Percentiles rank a stretch among this genome's conserved stretches.
Conservation (phyloP, 352 stramenopile species). For the Elongisporangium anandrum region DNA sequence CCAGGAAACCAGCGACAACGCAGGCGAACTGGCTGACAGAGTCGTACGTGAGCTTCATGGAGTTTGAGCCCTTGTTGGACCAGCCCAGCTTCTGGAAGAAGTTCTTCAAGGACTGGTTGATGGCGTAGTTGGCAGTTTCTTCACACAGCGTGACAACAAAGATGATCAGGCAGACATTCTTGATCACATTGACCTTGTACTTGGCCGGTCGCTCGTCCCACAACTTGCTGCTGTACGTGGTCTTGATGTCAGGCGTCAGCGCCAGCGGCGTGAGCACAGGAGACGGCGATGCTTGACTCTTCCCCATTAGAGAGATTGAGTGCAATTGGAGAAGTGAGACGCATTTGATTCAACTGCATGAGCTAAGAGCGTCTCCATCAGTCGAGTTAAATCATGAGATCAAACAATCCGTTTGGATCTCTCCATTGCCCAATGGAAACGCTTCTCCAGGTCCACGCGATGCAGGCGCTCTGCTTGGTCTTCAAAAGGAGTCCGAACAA, state of each 20-base stretch:
- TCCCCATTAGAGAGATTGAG: too few species aligned
- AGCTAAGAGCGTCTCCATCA: too few species aligned
- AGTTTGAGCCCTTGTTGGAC: slow-evolving; percentile 47
- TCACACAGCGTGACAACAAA: slow-evolving; percentile 34
- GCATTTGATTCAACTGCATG: too few species aligned
- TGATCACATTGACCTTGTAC: slow-evolving; percentile 51
- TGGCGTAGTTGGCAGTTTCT: slow-evolving; percentile 54
- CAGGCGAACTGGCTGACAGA: slow-evolving; percentile 61
- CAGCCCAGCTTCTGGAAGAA: slow-evolving; percentile 60
- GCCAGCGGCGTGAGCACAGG: slow-evolving; percentile 10
- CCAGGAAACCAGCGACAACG: slow-evolving; percentile 52
- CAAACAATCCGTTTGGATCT: too few species aligned
- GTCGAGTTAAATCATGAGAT: too few species aligned
- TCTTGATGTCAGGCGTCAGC: slow-evolving; percentile 8
- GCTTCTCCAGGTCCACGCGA: too few species aligned
- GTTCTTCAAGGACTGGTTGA: slow-evolving; percentile 60
- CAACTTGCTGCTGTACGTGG: slow-evolving; percentile 13
- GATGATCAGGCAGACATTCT: slow-evolving; percentile 56
- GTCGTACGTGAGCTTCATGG: slow-evolving; percentile 63
- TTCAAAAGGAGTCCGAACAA: too few species aligned
- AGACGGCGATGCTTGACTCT: slow-evolving; percentile 4
- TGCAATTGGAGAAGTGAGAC: too few species aligned
- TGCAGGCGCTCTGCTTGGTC: too few species aligned
- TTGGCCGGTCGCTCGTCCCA: slow-evolving; percentile 47
- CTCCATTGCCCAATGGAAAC: too few species aligned